Base-by-base conservation (phyloP, 2,329 filamentous ascomycete genomes). In the Lizonia empirigonia region DNA sequence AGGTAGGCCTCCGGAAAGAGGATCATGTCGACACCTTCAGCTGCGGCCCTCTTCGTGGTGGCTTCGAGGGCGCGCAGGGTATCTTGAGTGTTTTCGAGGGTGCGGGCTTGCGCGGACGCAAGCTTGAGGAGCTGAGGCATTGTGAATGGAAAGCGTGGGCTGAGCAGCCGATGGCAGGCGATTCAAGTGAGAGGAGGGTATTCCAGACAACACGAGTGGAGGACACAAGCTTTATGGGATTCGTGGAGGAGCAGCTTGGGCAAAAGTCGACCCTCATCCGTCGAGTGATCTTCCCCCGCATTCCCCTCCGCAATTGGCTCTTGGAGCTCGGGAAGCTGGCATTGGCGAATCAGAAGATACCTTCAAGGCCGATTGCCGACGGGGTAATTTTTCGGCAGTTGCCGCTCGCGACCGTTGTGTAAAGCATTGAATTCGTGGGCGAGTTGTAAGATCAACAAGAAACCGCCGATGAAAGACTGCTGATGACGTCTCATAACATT, bases 1-100 rank as follows among this genome's bases (percentile, higher is more conserved):
- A 97, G 81, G 69, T 91, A 96, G 18, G 92, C 92, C 77, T 97
- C 92, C 0, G 93, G 93, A 55, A 97, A 92, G 44, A 97, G 84
- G 22, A 97, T 80, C 40, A 97, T 80, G 70, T 94, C 77, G 13
- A 84, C 78, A 38, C 77, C 77, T 33, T 77, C 72, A 10, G 70
- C 80, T 3, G 86, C 82, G n/a, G 91, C 91, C 27, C 79, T 75
- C 19, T 75, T 76, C 26, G 88, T 86, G 12, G 88, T 84, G 9
- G 71, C 61, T 64, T 85, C 80, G 41, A 96, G 82, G 27, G 86
- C 82, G 6, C 74, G 65, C 47, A 96, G 82, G 1, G 91, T 95
- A 26, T 81, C 69, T 33, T 67, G 46, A n/a, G 77, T 76, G 9
- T 76, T 79, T 32, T 71, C 63, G 47, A 80, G 73, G 9, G 78